Evolutionary conservation across 257 asterid species (phyloP), one percentile per base, ranked within the genome.

Genomic region (Fraxinus americana): DNA sequence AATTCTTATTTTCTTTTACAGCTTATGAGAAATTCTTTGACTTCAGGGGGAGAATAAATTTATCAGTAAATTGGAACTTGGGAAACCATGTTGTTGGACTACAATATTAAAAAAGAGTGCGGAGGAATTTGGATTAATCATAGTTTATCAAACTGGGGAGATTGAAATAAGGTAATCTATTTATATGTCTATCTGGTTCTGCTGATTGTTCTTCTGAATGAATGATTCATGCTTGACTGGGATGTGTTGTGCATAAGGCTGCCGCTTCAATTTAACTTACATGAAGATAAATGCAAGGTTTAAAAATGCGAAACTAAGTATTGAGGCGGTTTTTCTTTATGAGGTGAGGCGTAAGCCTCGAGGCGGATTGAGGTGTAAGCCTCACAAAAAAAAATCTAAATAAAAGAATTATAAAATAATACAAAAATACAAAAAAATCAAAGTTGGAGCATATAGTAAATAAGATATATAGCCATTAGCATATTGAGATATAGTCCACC

Each of bases 51-150:
- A 78, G 39, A 43, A 68, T 78, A 80, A 84, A 43, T 82, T 75
- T 71, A 73, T 82, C 75, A 85, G 45, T 41, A 84, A 91, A 83
- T 81, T 90, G 75, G 81, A 91, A 80, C 97, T 93, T 70, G 89
- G 72, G 79, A 89, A 92, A 85, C 95, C 90, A 4, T 92, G 97
- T 89, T 83, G 88, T 63, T 92, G 99, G 98, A 86, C 92, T 74
- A n/a, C 97, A 67, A 78, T 92, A 79, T 81, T 88, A 85, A 88
- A 85, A 82, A 88, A 82, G 75, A 88, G 86, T 77, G 87, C 77
- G 45, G 89, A 80, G 82, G 89, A 79, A 39, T 81, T 71, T 86
- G 96, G 91, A 77, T 66, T 90, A 81, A 75, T 91, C 71, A 61
- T 93, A 77, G 85, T 96, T 61, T 93, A 90, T 88, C 97, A 90